Percentiles rank a stretch among this genome's conserved stretches.
Evolutionary conservation across 805 yeast species (phyloP).

Genomic region (Schwanniomyces pseudopolymorphus): DNA sequence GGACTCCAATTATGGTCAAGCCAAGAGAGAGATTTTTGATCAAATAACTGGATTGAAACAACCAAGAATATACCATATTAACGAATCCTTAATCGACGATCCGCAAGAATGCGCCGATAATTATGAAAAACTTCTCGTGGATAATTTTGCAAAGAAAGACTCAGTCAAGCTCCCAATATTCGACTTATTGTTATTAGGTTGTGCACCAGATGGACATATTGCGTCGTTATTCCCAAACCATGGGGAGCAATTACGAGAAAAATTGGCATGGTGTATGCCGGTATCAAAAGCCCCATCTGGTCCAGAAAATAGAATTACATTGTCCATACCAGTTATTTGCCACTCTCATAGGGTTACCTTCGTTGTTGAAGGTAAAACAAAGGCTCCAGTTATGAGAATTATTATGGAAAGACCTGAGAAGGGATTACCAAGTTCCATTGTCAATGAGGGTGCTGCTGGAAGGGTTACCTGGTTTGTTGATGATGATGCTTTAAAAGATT

Average conservation of each 20-base stretch:
- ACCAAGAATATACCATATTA: conserved; percentile 82
- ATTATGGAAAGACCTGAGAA: conserved; percentile 97
- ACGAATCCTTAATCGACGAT: conserved; percentile 69
- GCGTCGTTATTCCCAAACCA: conserved; percentile 95
- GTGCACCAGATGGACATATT: conserved; percentile 98
- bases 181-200: conserved; percentile 86
- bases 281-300: conserved; percentile 90
- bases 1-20: conserved; percentile 88
- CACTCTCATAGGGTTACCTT: conserved; percentile 91
- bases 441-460: conserved; percentile 96
- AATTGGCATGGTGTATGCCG: conserved; percentile 93
- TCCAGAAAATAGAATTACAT: conserved; percentile 80
- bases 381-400: conserved; percentile 86
- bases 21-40: conserved; percentile 80
- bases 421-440: conserved; percentile 90
- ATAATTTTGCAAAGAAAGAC: conserved; percentile 93
- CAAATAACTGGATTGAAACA: conserved; percentile 49
- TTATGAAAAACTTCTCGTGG: conserved; percentile 82
- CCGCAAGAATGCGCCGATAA: conserved; percentile 93
- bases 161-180: conserved; percentile 94
- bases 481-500: conserved; percentile 84
- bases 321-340: conserved; percentile 91
- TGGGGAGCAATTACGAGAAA: conserved; percentile 78
- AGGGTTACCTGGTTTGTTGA: conserved; percentile 97
- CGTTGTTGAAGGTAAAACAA: conserved; percentile 94